Base-by-base conservation (phyloP, 2,329 filamentous ascomycete genomes). In the Zalaria sp. region DNA sequence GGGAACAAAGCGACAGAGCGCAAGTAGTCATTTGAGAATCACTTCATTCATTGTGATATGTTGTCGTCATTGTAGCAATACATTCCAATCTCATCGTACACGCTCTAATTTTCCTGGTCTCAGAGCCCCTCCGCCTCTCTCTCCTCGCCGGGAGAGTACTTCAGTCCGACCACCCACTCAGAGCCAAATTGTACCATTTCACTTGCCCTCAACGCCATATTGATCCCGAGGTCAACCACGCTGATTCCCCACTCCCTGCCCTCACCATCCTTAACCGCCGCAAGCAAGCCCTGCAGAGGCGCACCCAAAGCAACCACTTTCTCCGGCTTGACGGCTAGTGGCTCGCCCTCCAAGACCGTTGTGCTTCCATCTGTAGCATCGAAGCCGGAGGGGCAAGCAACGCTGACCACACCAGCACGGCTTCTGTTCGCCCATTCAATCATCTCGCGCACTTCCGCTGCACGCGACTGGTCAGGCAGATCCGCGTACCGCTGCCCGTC, bases 371-470 rank as follows among this genome's bases (percentile, higher is more conserved):
- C 80, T 0, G 79, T 77, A 3, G 84, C 85, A 48, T 89, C 86
- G 39, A 94, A 77, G 4, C 91, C 91, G 0, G 84, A 89, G 1
- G 91, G 91, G 4, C 93, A 77, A 57, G 94, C 89, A n/a, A 98
- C 76, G 0, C 87, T 83, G 18, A 98, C 66, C 3, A 91, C 81
- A 44, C 81, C 79, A 0, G 86, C 79, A 49, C 87, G 83, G 56
- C 81, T 84, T 48, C 87, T 81, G 57, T 95, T 96, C 3, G 86
- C 82, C 87, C 88, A 96, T 47, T 87, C 82, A 54, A 95, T 91
- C 55, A 95, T 75, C 55, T 93, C 83, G 54, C 93, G 88, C 0
- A 86, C 84, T 0, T 81, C 82, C 3, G 81, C 79, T 57, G 93
- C 85, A 49, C 93, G 83, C 10, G 82, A 81, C 2, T 50, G 46